Percentiles rank a stretch among this genome's conserved stretches.
phyloP scores from a whole-genome alignment of 2,329 filamentous ascomycete genomes.

The Penicillium sp. region DNA sequence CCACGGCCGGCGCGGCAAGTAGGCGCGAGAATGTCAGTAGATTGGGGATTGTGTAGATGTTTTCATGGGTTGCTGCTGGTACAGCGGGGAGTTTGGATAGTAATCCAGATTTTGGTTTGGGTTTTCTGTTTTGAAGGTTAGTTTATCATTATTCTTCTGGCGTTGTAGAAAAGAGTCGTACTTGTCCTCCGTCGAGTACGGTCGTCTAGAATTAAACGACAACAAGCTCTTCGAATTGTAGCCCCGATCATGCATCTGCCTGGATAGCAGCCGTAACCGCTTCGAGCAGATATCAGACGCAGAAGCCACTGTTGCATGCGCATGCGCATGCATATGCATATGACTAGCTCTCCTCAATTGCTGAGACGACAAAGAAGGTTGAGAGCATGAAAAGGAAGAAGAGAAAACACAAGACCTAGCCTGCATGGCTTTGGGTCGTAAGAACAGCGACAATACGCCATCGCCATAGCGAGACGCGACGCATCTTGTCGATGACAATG shows the following conservation, averaged over 20 bases:
- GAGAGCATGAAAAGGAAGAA: neutral
- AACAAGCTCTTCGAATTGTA: neutral
- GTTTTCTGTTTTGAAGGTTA: neutral
- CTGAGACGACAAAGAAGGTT: neutral
- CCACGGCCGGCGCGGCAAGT: constrained; percentile 74
- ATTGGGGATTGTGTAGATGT: constrained; percentile 97
- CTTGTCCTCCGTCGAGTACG: neutral
- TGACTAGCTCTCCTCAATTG: neutral
- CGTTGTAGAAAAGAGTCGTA: neutral
- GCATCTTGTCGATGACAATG: neutral
- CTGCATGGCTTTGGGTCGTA: neutral
- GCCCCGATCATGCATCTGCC: neutral
- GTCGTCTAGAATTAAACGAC: neutral
- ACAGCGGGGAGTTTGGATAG: constrained; percentile 28
- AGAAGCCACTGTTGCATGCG: neutral
- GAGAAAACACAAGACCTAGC: neutral
- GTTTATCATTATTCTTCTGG: neutral
- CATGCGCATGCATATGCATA: neutral
- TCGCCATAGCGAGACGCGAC: neutral
- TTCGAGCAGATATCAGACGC: neutral
- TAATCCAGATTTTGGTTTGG: constrained; percentile 24
- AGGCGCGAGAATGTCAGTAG: constrained; percentile 84
- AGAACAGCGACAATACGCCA: neutral
- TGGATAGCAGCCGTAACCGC: neutral
- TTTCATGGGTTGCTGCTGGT: constrained; percentile 57